These are phyloP conservation scores for Neofusicoccum sp. DNA, from an alignment of 2,329 filamentous ascomycete genomes.

Conservation along the genomic window DNA sequence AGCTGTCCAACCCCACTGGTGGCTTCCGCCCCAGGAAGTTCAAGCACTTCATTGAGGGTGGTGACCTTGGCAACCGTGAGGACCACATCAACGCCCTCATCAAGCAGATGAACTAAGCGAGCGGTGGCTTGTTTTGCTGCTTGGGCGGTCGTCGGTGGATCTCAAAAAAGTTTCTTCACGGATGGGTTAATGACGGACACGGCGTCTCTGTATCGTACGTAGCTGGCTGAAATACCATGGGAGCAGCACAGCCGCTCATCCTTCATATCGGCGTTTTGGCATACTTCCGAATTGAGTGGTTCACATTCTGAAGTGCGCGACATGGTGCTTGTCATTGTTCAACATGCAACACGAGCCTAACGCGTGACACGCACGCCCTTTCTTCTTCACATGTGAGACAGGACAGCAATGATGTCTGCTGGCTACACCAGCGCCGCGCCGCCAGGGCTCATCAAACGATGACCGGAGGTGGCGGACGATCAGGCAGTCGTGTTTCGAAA, in stretches of 20 bases:
- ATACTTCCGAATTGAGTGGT: conserved; percentile 20
- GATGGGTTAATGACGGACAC: conserved; percentile 24
- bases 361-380: no score
- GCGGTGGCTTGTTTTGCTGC: conserved; percentile 20
- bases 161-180: conserved; percentile 19
- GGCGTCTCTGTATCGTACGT: conserved; percentile 22
- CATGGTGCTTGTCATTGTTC: neutral
- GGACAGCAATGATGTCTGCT: no score
- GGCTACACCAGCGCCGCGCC: no score
- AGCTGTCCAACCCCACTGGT: conserved; percentile 97
- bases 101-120: conserved; percentile 92
- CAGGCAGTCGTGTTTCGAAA: no score
- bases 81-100: conserved; percentile 96
- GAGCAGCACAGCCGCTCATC: conserved; percentile 22
- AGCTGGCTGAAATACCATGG: conserved; percentile 25
- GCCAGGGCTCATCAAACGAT: no score
- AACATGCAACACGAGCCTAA: neutral
- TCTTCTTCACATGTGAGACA: no score
- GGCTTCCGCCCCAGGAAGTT: conserved; percentile 97
- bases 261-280: conserved; percentile 20
- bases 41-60: conserved; percentile 98
- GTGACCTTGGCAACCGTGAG: conserved; percentile 98
- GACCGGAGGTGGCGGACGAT: no score
- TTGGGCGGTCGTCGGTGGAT: conserved; percentile 9
- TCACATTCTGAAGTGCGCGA: neutral